Evolutionary conservation across 2,329 filamentous ascomycete genomes (phyloP).

Genomic region (Botrytis elliptica): DNA sequence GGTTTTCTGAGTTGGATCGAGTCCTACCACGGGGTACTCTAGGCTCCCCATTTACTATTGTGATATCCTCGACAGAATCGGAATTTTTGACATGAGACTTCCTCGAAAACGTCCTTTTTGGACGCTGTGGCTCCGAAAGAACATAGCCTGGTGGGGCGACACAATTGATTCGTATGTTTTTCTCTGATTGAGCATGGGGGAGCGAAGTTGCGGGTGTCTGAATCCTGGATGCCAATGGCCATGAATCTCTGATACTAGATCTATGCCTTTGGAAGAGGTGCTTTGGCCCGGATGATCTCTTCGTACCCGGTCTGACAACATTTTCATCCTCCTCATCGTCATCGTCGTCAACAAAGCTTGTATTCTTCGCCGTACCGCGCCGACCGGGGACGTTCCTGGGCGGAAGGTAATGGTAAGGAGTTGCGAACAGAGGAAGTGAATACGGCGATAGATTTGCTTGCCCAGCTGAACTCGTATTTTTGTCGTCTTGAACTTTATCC

Average conservation of each 20-base stretch:
- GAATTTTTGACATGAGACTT: conserved; percentile 7
- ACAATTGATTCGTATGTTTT: conserved; percentile 28
- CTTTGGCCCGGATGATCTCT: conserved; percentile 24
- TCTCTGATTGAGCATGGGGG: conserved; percentile 24
- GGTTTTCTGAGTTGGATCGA: conserved; percentile 6
- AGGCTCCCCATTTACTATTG: conserved; percentile 11
- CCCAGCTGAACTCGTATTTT: background rate
- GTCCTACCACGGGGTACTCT: background rate
- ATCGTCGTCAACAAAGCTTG: conserved; percentile 9
- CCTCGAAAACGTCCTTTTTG: conserved; percentile 23
- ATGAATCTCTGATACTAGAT: conserved; percentile 34
- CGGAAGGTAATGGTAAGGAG: conserved; percentile 14
- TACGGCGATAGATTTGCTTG: background rate
- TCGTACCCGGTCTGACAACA: conserved; percentile 18
- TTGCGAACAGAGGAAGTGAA: background rate
- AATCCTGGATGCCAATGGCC: conserved; percentile 32
- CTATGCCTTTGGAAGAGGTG: conserved; percentile 25
- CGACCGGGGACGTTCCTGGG: background rate
- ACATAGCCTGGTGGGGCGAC: conserved; percentile 35
- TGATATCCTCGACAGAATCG: conserved; percentile 16
- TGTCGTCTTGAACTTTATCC: background rate
- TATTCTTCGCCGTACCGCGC: background rate
- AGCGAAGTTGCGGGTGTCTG: conserved; percentile 20
- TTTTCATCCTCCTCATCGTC: conserved; percentile 20
- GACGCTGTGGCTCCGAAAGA: conserved; percentile 26